Evolutionary conservation across 2,329 filamentous ascomycete species (phyloP).

Genomic region (Arthrobotrys conoides): DNA sequence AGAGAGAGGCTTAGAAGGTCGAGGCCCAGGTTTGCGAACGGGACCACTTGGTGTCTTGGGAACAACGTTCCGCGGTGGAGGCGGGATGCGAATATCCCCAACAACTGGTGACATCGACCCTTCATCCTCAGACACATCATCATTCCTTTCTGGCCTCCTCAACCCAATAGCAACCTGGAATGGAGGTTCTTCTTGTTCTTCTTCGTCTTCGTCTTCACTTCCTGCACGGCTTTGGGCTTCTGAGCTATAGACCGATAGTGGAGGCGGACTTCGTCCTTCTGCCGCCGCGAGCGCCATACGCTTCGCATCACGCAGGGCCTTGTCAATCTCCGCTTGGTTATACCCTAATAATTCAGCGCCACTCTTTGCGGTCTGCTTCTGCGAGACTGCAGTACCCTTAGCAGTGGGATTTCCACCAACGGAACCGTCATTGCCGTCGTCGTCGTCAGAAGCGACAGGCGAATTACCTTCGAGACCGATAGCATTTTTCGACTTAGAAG

Average conservation of each 20-base stretch:
- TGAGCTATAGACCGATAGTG: slow-evolving; percentile 46
- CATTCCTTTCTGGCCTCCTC: background rate
- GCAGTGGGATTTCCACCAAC: background rate
- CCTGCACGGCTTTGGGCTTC: slow-evolving; percentile 37
- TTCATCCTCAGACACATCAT: background rate
- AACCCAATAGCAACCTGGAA: slow-evolving; percentile 25
- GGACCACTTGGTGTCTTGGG: background rate
- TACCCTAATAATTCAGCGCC: background rate
- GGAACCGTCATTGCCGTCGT: slow-evolving; percentile 19
- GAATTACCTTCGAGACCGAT: background rate
- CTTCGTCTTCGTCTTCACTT: slow-evolving; percentile 41
- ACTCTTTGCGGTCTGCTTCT: background rate
- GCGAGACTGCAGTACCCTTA: background rate
- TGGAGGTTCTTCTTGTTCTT: background rate
- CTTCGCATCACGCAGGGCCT: slow-evolving; percentile 51
- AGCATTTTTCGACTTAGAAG: background rate
- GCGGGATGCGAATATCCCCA: slow-evolving; percentile 25
- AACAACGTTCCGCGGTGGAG: slow-evolving; percentile 10
- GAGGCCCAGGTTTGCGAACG: slow-evolving; percentile 29
- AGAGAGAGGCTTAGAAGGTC: slow-evolving; percentile 38
- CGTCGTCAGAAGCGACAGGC: slow-evolving; percentile 9
- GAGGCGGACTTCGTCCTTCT: slow-evolving; percentile 53
- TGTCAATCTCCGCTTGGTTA: slow-evolving; percentile 36
- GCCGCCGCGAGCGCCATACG: slow-evolving; percentile 52
- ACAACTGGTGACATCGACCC: slow-evolving; percentile 35